phyloP scores from a whole-genome alignment of 495 filamentous ascomycete genomes.

The Lophiotrema nucula region DNA sequence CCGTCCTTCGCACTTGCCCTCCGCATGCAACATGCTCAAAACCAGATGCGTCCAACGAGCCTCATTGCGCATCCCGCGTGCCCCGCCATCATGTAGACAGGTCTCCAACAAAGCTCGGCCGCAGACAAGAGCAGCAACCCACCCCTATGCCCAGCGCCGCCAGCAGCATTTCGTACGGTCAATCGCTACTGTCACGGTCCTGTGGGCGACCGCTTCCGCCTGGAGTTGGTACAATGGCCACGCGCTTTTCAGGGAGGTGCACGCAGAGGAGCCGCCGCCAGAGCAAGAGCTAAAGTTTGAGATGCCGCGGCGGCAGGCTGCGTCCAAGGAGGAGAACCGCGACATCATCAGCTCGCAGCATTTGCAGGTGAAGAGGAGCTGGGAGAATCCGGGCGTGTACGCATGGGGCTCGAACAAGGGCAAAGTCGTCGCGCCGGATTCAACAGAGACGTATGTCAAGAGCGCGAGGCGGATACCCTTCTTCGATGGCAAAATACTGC shows the following conservation, averaged over 20 bases:
- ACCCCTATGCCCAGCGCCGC: constrained; percentile 37
- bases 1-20: too few species aligned
- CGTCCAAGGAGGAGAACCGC: constrained; percentile 64
- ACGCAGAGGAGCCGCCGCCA: constrained; percentile 50
- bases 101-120: constrained; percentile 12
- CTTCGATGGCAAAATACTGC: constrained; percentile 80
- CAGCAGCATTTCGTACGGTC: constrained; percentile 40
- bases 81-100: constrained; percentile 12
- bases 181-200: constrained; percentile 30
- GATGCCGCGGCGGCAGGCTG: constrained; percentile 48
- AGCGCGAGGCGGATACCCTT: constrained; percentile 73
- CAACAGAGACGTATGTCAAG: constrained; percentile 72
- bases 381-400: constrained; percentile 88
- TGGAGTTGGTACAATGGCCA: constrained; percentile 34
- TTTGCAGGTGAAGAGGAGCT: constrained; percentile 80
- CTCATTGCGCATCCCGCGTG: background rate
- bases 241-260: constrained; percentile 35
- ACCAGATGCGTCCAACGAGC: background rate
- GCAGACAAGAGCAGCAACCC: constrained; percentile 12
- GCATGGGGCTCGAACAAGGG: constrained; percentile 91
- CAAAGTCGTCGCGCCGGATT: constrained; percentile 79
- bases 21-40: too few species aligned
- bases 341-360: constrained; percentile 74
- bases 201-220: constrained; percentile 28
- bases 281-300: constrained; percentile 56